Percentiles rank a stretch among this genome's conserved stretches.
Evolutionary conservation across 2,329 filamentous ascomycete species (phyloP).

Genomic region (Atkinsonella hypoxylon): DNA sequence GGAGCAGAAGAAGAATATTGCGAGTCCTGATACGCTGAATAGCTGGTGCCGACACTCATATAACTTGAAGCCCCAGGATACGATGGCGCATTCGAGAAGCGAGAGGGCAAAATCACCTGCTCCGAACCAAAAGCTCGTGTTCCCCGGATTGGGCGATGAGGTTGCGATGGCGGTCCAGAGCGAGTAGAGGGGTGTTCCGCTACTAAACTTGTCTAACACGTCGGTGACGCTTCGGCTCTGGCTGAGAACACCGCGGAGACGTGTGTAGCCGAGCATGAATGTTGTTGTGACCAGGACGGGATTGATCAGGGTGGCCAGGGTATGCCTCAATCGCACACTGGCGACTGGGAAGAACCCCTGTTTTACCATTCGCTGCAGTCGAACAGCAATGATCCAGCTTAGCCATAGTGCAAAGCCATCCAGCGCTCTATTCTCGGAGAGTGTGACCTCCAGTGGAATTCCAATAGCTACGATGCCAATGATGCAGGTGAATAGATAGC

Average conservation of each 20-base stretch:
- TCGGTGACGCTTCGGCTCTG: slow-evolving; percentile 17
- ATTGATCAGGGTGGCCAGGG: slow-evolving; percentile 31
- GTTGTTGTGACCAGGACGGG: slow-evolving; percentile 36
- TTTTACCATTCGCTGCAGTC: slow-evolving; percentile 26
- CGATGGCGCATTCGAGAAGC: slow-evolving; percentile 37
- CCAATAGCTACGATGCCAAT: slow-evolving; percentile 25
- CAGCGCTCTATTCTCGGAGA: slow-evolving; percentile 26
- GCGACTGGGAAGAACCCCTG: not conserved
- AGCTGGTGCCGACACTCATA: slow-evolving; percentile 37
- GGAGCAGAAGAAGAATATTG: slow-evolving; percentile 25
- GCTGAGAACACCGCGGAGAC: slow-evolving; percentile 24
- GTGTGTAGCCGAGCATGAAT: slow-evolving; percentile 30
- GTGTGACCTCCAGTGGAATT: slow-evolving; percentile 25
- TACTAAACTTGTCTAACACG: slow-evolving; percentile 19
- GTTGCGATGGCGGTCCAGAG: slow-evolving; percentile 20
- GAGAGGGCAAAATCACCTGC: slow-evolving; percentile 37
- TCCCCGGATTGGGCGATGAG: slow-evolving; percentile 4
- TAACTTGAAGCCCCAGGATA: slow-evolving; percentile 42
- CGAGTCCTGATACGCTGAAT: slow-evolving; percentile 29
- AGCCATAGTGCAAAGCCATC: slow-evolving; percentile 36
- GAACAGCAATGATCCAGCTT: slow-evolving; percentile 33
- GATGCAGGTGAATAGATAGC: slow-evolving; percentile 20
- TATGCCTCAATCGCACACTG: slow-evolving; percentile 13
- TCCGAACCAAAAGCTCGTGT: slow-evolving; percentile 23
- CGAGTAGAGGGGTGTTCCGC: slow-evolving; percentile 22